Percentiles rank a stretch among this genome's conserved stretches.
phyloP scores from a whole-genome alignment of 2,329 filamentous ascomycete species.

The Zymoseptoria brevis region DNA sequence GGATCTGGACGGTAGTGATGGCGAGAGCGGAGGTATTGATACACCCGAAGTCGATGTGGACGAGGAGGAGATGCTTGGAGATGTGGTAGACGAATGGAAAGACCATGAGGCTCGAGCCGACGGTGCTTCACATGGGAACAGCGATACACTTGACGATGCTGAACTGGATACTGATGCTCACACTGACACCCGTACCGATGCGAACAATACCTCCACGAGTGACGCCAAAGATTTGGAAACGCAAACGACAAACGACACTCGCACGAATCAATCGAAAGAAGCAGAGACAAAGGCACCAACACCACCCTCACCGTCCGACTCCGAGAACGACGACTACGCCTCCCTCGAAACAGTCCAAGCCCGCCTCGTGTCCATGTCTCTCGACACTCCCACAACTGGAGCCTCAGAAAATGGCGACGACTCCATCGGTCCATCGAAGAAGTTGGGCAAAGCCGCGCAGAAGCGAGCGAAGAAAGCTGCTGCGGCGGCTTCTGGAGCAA shows the following conservation, averaged over 20 bases:
- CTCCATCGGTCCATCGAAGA: constrained; percentile 19
- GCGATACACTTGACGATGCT: neutral
- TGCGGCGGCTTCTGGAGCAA: constrained; percentile 32
- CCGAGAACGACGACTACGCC: constrained; percentile 36
- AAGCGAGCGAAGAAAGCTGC: constrained; percentile 43
- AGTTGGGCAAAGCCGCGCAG: constrained; percentile 42
- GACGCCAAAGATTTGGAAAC: neutral
- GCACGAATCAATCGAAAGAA: neutral
- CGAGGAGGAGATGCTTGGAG: constrained; percentile 19
- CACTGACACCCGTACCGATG: neutral
- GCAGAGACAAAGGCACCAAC: neutral
- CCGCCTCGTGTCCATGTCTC: constrained; percentile 27
- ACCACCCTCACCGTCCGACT: constrained; percentile 4
- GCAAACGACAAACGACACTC: neutral
- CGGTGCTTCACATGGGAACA: neutral
- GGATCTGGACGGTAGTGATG: constrained; percentile 33
- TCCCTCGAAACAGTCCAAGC: constrained; percentile 35
- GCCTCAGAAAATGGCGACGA: constrained; percentile 17
- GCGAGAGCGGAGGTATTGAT: constrained; percentile 23
- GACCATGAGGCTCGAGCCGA: constrained; percentile 13
- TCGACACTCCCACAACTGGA: constrained; percentile 5
- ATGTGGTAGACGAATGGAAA: constrained; percentile 19
- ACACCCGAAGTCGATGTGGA: constrained; percentile 28
- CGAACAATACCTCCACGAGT: constrained; percentile 2
- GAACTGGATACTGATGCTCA: constrained; percentile 2